A percentile compares a stretch with the other conserved stretches of the same genome.
Conservation (phyloP, 2,329 filamentous ascomycete genomes). For the Sordariomycetes sp. region DNA sequence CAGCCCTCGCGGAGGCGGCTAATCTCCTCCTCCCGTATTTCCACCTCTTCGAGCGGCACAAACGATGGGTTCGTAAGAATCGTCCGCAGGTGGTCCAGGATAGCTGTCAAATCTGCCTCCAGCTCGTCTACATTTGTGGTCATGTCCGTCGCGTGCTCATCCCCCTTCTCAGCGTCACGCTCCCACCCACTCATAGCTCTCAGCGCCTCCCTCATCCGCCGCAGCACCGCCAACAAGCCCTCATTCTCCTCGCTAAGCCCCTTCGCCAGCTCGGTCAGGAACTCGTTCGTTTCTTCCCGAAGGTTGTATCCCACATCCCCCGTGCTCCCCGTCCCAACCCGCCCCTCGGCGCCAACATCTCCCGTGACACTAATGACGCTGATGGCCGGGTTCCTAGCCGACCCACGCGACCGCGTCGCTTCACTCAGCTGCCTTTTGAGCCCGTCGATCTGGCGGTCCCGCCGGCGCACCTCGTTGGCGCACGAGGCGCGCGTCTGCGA, state of each 20-base stretch:
- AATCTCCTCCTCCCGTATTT: slow-evolving; percentile 87
- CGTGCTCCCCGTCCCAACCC: slow-evolving; percentile 8
- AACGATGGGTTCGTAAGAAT: slow-evolving; percentile 93
- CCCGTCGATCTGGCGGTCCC: slow-evolving; percentile 77
- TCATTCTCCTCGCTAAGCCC: slow-evolving; percentile 89
- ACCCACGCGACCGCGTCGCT: slow-evolving; percentile 46
- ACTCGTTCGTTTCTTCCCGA: slow-evolving; percentile 79
- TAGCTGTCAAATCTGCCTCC: slow-evolving; percentile 57
- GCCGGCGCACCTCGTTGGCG: slow-evolving; percentile 79
- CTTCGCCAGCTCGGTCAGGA: slow-evolving; percentile 73
- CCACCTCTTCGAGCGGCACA: slow-evolving; percentile 87
- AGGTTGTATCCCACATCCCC: slow-evolving; percentile 48
- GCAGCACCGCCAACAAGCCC: slow-evolving; percentile 57
- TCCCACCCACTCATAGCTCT: slow-evolving; percentile 52
- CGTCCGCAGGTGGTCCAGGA: slow-evolving; percentile 68
- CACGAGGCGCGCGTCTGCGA: slow-evolving; percentile 77
- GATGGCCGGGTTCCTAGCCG: slow-evolving; percentile 37
- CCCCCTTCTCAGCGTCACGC: slow-evolving; percentile 14
- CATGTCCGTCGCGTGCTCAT: slow-evolving; percentile 15
- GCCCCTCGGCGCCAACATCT: slow-evolving; percentile 34
- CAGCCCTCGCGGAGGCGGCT: slow-evolving; percentile 68
- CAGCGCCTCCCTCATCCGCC: slow-evolving; percentile 57
- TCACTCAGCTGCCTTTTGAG: slow-evolving; percentile 80
- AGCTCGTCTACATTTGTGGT: slow-evolving; percentile 48
- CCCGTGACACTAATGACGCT: slow-evolving; percentile 44